These are phyloP conservation scores for Rhizophagus sp. DNA, from an alignment of 192 early-diverging fungal species.

Conservation along the genomic window DNA sequence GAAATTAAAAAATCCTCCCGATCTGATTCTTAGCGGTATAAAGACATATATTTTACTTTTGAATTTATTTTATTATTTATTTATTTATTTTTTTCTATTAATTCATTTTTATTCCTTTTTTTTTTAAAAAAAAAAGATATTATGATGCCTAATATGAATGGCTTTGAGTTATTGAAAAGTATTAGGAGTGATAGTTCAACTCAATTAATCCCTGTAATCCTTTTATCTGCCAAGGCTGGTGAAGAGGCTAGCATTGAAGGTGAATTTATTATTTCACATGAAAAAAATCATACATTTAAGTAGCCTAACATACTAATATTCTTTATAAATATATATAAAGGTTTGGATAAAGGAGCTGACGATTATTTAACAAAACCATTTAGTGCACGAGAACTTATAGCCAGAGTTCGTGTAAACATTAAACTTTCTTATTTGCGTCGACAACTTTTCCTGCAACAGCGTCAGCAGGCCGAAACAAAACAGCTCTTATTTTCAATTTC, in stretches of 20 bases:
- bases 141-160: conserved; percentile 67
- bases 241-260: conserved; percentile 53
- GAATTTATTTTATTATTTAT: neutral
- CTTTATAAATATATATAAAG: neutral
- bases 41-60: neutral
- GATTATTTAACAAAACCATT: conserved; percentile 60
- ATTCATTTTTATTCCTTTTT: neutral
- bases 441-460: conserved; percentile 42
- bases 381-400: conserved; percentile 51
- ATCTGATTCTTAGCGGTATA: conserved; percentile 44
- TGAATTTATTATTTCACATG: neutral
- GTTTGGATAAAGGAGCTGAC: conserved; percentile 56
- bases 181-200: conserved; percentile 40
- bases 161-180: conserved; percentile 47
- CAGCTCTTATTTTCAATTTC: conserved; percentile 42
- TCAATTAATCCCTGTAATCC: conserved; percentile 55
- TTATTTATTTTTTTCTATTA: neutral
- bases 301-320: too few species aligned
- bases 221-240: conserved; percentile 56
- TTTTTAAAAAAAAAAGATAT: conserved; percentile 50
- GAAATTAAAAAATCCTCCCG: conserved; percentile 4
- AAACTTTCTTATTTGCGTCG: conserved; percentile 47
- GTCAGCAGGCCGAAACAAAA: conserved; percentile 40
- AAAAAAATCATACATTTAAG: too few species aligned
- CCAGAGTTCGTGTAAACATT: conserved; percentile 54